Base-by-base conservation (phyloP, 306 rosid genomes). In the Lathyrus oleraceus region DNA sequence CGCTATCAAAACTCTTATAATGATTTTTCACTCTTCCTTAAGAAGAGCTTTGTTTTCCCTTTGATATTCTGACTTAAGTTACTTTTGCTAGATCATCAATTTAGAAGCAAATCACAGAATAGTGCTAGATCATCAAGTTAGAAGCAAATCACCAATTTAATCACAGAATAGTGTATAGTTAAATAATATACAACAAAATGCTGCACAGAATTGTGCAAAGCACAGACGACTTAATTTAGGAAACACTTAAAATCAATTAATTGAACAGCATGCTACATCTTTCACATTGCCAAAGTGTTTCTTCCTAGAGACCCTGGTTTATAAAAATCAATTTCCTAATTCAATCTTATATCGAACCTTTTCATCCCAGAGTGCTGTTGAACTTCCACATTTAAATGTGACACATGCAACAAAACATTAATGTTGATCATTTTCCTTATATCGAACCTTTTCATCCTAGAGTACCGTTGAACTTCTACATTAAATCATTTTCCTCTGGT, bases 331-430 rank as follows among this genome's bases (percentile, higher is more conserved):
- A 70, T 59, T 69, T 77, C 67, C 70, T 54, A 71, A 42, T 20
- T 74, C 54, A 62, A 67, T 27, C 59, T 71, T 67, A 45, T 38
- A n/a, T 56, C 73, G 10, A 66, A 75, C 59, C 60, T 35, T 75
- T 66, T 49, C 73, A 25, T 62, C 45, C 47, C 16, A 40, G 59
- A 60, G 74, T 47, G 20, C 14, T 6, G 64, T n/a, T 38, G 53
- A 67, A 77, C 77, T 71, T 61, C 74, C 71, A 48, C 64, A n/a
- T 67, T 39, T 53, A 64, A 82, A 25, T 25, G 28, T 25, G 28
- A 25, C 28, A 25, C 28, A 25, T 25, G 28, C 28, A 25, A 25
- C 28, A 25, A 25, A 25, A 25, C 28, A 25, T 25, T 25, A 25
- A 25, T 25, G 4, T 25, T 25, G 28, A 25, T 25, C 28, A 25